A percentile compares a stretch with the other conserved stretches of the same genome.
Conservation (phyloP, 2,329 filamentous ascomycete genomes). For the Pseudocercospora fuligena region DNA sequence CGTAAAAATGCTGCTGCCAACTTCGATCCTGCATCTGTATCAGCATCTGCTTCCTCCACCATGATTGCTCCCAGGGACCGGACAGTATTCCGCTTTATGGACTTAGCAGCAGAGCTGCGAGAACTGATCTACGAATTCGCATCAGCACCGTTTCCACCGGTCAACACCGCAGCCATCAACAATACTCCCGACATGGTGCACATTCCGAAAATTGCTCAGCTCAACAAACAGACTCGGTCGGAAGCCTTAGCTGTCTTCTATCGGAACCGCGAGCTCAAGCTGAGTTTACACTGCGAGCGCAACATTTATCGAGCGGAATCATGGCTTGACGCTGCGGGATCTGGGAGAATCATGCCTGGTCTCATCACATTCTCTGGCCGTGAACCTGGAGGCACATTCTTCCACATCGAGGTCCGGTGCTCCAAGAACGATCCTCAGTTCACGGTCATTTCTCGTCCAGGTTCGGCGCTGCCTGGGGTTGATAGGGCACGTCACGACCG, state of each 20-base stretch:
- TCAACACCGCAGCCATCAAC: constrained; percentile 18
- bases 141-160: constrained; percentile 15
- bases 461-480: not conserved
- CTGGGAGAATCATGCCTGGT: constrained; percentile 1
- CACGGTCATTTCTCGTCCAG: not conserved
- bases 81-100: constrained; percentile 12
- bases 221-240: constrained; percentile 4
- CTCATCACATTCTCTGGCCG: constrained; percentile 6
- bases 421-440: constrained; percentile 11
- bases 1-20: no score
- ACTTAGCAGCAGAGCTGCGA: constrained; percentile 13
- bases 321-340: constrained; percentile 15
- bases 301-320: constrained; percentile 8
- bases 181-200: constrained; percentile 10
- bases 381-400: constrained; percentile 1
- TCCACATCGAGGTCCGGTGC: constrained; percentile 4
- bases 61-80: not conserved
- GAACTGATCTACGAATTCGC: constrained; percentile 16
- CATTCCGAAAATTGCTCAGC: constrained; percentile 17
- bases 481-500: not conserved
- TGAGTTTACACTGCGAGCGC: constrained; percentile 17
- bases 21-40: not conserved
- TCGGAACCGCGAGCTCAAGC: constrained; percentile 17
- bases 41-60: no score
- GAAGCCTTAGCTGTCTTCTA: constrained; percentile 21